These are phyloP conservation scores for Symbiodinium natans DNA, from an alignment of 73 alveolate genomes.

Conservation along the genomic window DNA sequence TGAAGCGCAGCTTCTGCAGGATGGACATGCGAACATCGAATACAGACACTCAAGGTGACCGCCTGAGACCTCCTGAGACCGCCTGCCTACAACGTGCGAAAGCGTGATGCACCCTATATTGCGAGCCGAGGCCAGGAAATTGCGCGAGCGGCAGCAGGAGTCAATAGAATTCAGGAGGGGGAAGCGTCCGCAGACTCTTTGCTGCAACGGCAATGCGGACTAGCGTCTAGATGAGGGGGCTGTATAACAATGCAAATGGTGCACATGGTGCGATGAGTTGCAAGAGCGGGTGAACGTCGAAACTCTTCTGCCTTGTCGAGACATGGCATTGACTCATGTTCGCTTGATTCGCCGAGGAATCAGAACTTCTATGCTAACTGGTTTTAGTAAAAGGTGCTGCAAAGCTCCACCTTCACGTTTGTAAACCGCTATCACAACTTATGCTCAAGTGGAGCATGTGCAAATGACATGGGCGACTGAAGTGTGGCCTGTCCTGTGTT, in stretches of 20 bases:
- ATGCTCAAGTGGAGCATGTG: background rate
- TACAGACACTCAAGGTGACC: background rate
- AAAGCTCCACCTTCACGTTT: background rate
- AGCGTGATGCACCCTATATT: background rate
- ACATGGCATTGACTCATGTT: no score
- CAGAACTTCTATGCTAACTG: background rate
- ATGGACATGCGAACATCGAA: constrained; percentile 23
- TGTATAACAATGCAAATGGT: background rate
- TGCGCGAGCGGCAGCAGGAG: constrained; percentile 12
- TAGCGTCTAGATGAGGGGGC: background rate
- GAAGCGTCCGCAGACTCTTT: constrained; percentile 3
- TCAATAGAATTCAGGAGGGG: constrained; percentile 15
- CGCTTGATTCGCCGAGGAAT: background rate
- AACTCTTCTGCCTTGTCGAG: no score
- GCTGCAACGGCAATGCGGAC: background rate
- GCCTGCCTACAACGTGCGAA: background rate
- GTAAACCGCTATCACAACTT: background rate
- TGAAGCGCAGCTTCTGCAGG: constrained; percentile 22
- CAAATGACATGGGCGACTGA: background rate
- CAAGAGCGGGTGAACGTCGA: no score
- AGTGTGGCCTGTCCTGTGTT: background rate
- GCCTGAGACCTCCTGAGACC: background rate
- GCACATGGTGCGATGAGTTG: background rate
- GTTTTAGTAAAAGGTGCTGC: background rate
- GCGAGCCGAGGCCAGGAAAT: constrained; percentile 1